Percentiles rank a stretch among this genome's conserved stretches.
These are phyloP conservation scores for Dentipellis fragilis DNA, from an alignment of 768 basidiomycete genomes.

Conservation along the genomic window DNA sequence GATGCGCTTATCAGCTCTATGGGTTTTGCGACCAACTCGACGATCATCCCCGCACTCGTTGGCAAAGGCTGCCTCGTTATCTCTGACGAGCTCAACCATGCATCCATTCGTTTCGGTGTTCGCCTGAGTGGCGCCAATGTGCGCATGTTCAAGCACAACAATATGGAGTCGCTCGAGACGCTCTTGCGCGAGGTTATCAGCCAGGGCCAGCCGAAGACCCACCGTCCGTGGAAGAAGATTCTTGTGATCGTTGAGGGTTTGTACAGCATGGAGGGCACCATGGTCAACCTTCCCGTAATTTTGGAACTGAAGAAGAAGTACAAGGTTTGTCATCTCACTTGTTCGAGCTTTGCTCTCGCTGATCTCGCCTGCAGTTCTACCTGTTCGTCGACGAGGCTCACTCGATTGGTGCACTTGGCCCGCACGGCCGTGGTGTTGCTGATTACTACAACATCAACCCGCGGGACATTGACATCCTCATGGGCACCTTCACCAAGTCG, in stretches of 20 bases:
- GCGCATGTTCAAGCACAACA: constrained; percentile 94
- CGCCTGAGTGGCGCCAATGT: constrained; percentile 83
- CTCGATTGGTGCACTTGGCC: constrained; percentile 92
- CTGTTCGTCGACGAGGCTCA: constrained; percentile 96
- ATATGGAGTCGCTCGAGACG: constrained; percentile 74
- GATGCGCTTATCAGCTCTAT: constrained; percentile 86
- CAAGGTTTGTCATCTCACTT: constrained; percentile 52
- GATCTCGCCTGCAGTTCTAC: constrained; percentile 58
- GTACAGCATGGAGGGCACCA: constrained; percentile 97
- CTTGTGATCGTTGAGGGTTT: constrained; percentile 89
- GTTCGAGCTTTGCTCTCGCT: neutral
- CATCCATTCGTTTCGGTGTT: constrained; percentile 89
- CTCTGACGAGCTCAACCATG: constrained; percentile 95
- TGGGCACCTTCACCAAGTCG: constrained; percentile 98
- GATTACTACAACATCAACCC: constrained; percentile 91
- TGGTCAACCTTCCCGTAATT: constrained; percentile 75
- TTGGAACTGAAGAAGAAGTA: constrained; percentile 87
- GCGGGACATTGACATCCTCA: constrained; percentile 77
- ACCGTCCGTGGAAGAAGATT: constrained; percentile 99
- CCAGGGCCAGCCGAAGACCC: constrained; percentile 95
- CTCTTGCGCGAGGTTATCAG: constrained; percentile 85
- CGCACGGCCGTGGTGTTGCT: constrained; percentile 87
- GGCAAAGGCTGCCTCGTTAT: constrained; percentile 89
- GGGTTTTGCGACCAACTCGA: constrained; percentile 96
- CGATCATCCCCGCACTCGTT: constrained; percentile 85